Percentiles rank a stretch among this genome's conserved stretches.
Conservation (phyloP, 176 grass and related monocot genomes). For the Eleusine indica region DNA sequence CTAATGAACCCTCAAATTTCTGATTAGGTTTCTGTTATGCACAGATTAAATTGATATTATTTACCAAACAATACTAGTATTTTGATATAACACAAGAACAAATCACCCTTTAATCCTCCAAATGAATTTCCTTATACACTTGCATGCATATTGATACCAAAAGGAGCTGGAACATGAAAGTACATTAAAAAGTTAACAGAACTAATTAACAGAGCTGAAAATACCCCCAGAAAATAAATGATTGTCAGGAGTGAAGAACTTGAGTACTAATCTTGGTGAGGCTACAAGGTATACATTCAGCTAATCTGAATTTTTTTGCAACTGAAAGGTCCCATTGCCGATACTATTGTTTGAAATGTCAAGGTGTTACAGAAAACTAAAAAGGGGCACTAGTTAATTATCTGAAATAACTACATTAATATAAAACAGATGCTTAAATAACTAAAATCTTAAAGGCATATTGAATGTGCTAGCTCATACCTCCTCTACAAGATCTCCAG, state of each 20-base stretch:
- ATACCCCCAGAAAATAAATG: background rate
- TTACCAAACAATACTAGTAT: background rate
- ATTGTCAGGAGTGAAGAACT: background rate
- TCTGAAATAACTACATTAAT: background rate
- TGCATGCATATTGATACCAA: conserved; percentile 17
- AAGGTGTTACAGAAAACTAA: conserved; percentile 10
- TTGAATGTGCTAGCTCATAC: conserved; percentile 44
- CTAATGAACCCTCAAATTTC: background rate
- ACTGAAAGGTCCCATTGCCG: conserved; percentile 1
- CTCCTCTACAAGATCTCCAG: conserved; percentile 96
- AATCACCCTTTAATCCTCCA: background rate
- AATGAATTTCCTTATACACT: background rate
- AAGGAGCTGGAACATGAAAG: background rate
- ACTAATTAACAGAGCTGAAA: background rate
- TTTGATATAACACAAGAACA: conserved; percentile 7
- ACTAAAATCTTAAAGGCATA: background rate
- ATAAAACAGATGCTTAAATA: conserved; percentile 9
- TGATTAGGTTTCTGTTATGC: conserved; percentile 10
- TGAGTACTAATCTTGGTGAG: background rate
- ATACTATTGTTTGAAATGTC: conserved; percentile 23
- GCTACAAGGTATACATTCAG: background rate
- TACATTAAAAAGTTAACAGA: background rate
- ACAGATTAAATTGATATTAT: conserved; percentile 6
- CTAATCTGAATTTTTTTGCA: background rate
- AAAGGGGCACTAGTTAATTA: background rate